Evolutionary conservation across 345 rosid genomes (phyloP), one percentile per base, ranked within the genome.

Genomic region (Mallotus nudiflorus): DNA sequence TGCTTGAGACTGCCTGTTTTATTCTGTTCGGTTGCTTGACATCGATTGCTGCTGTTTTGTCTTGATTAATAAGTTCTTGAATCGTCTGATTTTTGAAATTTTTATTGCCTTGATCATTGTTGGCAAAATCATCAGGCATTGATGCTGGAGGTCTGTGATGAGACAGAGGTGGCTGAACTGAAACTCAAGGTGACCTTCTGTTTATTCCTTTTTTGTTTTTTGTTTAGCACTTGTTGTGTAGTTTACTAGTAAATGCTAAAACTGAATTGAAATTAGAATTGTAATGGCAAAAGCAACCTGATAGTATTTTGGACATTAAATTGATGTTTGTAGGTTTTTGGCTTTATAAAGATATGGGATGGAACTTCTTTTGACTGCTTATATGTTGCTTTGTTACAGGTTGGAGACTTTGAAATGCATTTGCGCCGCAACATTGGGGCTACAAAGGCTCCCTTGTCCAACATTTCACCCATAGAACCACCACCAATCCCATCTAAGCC

Each of bases 351-450:
- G 52, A n/a, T n/a, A n/a, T n/a, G n/a, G 22, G 42, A 28, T 29
- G 6, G 31, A 39, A 35, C 28, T 14, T 50, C 9, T 37, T 45
- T 24, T 45, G 14, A 53, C 40, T 69, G 6, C 5, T 29, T 22
- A 7, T 61, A 16, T 62, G 14, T 15, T 75, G 51, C 57, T 70
- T 80, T 72, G 11, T 75, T 57, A 59, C 73, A 94, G 99, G 82
- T 94, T 72, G 99, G 96, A 64, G 95, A 87, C 70, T 88, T 91
- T 46, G 92, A 94, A 85, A 94, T 94, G 97, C 91, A 88, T 81
- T 74, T 94, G 70, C 90, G 86, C 77, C 80, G 97, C 71, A 85
- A 85, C 68, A 67, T 86, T 76, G 98, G 89, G 73, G 79, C 82
- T 66, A 69, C 79, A 44, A 77, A 81, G 62, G 61, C 73, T 48